phyloP scores from a whole-genome alignment of 805 yeast species.

The Kluyveromyces dobzhanskii region DNA sequence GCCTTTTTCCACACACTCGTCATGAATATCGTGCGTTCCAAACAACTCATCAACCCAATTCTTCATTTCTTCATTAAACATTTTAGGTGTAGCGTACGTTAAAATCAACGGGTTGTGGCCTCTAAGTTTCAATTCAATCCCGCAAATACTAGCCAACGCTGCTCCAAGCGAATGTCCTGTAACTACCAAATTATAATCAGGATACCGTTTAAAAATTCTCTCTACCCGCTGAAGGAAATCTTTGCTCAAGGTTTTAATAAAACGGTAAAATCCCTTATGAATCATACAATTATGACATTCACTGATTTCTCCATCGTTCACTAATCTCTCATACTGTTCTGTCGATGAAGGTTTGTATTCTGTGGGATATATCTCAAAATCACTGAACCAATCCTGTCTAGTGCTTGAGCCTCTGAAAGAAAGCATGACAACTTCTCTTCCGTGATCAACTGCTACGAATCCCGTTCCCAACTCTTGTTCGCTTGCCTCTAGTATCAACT shows the following conservation, averaged over 20 bases:
- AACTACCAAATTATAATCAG: slow-evolving; percentile 43
- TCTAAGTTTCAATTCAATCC: slow-evolving; percentile 47
- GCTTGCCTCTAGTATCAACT: slow-evolving; percentile 34
- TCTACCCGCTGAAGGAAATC: slow-evolving; percentile 32
- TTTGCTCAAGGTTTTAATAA: slow-evolving; percentile 35
- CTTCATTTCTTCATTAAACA: slow-evolving; percentile 47
- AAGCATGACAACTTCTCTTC: slow-evolving; percentile 35
- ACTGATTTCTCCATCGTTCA: slow-evolving; percentile 15
- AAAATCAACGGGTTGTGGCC: slow-evolving; percentile 49
- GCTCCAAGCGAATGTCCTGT: slow-evolving; percentile 77
- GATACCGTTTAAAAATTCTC: slow-evolving; percentile 29
- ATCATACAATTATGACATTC: slow-evolving; percentile 46
- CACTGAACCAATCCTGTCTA: slow-evolving; percentile 52
- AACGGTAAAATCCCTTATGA: slow-evolving; percentile 56
- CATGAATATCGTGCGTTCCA: slow-evolving; percentile 29
- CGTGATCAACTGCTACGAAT: slow-evolving; percentile 42
- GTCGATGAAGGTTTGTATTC: slow-evolving; percentile 39
- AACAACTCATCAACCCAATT: slow-evolving; percentile 46
- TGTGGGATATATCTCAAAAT: slow-evolving; percentile 42
- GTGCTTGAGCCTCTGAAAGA: slow-evolving; percentile 60
- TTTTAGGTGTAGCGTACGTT: slow-evolving; percentile 56
- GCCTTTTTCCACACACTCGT: slow-evolving; percentile 15
- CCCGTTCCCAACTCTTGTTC: slow-evolving; percentile 47
- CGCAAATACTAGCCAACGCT: slow-evolving; percentile 56
- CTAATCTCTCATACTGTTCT: slow-evolving; percentile 15